Base-by-base conservation (phyloP, 2,329 filamentous ascomycete genomes). In the Fusarium sp. region DNA sequence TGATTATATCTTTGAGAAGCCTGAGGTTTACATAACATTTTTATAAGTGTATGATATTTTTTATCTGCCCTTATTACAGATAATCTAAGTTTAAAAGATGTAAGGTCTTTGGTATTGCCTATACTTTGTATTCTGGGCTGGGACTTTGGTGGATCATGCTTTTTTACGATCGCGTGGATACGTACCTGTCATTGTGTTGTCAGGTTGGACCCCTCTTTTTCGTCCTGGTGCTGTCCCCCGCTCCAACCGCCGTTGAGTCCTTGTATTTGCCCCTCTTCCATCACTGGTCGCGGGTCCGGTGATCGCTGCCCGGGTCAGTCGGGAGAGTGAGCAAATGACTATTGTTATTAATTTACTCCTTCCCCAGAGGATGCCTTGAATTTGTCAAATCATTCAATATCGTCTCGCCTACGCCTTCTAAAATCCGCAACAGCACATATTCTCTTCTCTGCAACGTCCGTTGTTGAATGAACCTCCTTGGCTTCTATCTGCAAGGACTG, bases 231-330 rank as follows among this genome's bases (percentile, higher is more conserved):
- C 38, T 40, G 43, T 51, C 28, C 58, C 24, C 58, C 50, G 52
- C 63, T 51, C 28, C 53, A 60, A 53, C 45, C 60, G 40, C 60
- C 39, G n/a, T 50, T 50, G 45, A 36, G 31, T 46, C 36, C 14
- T 36, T 34, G 31, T 26, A 42, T 70, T 71, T 55, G 65, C 69
- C 66, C 72, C 69, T 71, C 69, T 58, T 54, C 54, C 57, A 64
- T 68, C 62, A 63, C 67, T 73, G 64, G 71, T 68, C 51, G 61
- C 38, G 52, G 55, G 71, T 75, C 73, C 52, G 69, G 73, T 75
- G 73, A 75, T 75, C 69, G 71, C 72, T 71, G 61, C 57, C 61
- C 67, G 72, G 67, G 49, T 72, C 57, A 66, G 72, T 57, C 59
- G 64, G 58, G 53, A 70, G 54, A 48, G 50, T 66, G 73, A 68